Conservation (phyloP, 106 monocot genomes). For the Narthecium ossifragum region DNA sequence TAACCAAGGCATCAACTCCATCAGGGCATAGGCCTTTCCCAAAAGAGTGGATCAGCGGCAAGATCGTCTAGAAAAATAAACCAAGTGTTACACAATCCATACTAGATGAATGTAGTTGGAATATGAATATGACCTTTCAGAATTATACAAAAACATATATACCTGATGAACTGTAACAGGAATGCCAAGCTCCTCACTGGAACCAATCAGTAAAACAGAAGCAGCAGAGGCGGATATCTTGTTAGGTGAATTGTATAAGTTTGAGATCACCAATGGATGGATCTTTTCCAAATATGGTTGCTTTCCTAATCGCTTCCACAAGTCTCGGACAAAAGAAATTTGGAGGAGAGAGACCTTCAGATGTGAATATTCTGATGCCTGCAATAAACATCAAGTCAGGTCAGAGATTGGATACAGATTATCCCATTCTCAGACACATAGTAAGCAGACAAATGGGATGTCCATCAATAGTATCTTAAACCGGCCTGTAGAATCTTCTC, state of each 20-base stretch:
- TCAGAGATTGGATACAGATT: conserved; percentile 3
- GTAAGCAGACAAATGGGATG: conserved; percentile 7
- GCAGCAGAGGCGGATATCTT: conserved; percentile 69
- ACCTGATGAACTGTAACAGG: conserved; percentile 95
- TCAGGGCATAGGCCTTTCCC: conserved; percentile 82
- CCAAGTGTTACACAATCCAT: neutral
- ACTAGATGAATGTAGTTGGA: neutral
- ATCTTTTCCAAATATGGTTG: conserved; percentile 77
- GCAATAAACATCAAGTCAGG: conserved; percentile 3
- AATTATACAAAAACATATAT: conserved; percentile 6
- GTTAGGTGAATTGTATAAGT: conserved; percentile 59
- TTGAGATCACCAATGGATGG: conserved; percentile 72
- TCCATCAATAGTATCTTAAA: conserved; percentile 11
- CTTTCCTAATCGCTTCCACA: conserved; percentile 88
- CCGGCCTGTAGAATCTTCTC: conserved; percentile 95
- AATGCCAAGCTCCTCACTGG: conserved; percentile 89
- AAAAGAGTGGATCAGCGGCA: conserved; percentile 76
- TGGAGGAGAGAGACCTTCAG: conserved; percentile 88
- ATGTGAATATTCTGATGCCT: conserved; percentile 70
- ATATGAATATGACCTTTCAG: neutral
- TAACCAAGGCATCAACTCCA: conserved; percentile 85
- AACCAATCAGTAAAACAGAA: conserved; percentile 74
- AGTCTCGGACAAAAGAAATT: conserved; percentile 78
- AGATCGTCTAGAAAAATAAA: conserved; percentile 55
- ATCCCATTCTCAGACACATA: neutral